Evolutionary conservation across 805 yeast genomes (phyloP), one percentile per base, ranked within the genome.

Genomic region (Candida saitoana): DNA sequence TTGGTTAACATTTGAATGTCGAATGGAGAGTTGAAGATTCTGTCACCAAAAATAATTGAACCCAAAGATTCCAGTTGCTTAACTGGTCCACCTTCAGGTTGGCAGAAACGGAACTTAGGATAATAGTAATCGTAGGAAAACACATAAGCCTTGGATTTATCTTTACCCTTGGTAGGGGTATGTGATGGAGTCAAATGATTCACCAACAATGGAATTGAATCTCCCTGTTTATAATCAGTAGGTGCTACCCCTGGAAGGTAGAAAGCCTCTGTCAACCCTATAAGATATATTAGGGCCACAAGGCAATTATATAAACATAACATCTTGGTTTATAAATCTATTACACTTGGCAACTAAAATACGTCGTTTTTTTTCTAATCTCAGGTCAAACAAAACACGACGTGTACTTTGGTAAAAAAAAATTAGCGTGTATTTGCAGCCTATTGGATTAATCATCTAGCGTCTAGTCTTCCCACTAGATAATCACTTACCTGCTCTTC

Each of bases 211-310:
- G 91, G 87, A 38, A 93, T 81, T 2, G 56, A 51, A 41, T 90
- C 95, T 39, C 82, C 88, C 45, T 77, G 72, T 36, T 74, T 69
- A 58, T 91, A 93, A 39, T 91, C 84, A 1, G 95, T 86, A 15
- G 99, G 98, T 0, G 98, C 96, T 18, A 89, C 93, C 6, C 98
- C 98, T 0, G 98, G 98, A 42, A 93, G 71, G 59, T 93, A 91
- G 65, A 93, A 91, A 2, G 83, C 95, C 29, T 49, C 39, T 12
- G 57, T 42, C 15, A 54, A 17, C 9, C 56, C 51, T 14, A 55
- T 40, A 40, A 57, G 45, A 41, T 46, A 49, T 19, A 56, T 38
- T 29, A 57, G 41, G 18, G 47, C 42, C 16, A 50, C 36, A 42
- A 62, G 40, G 30, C 43, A 38, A 9, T 42, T 44, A 42, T 47